Evolutionary conservation across 306 rosid species (phyloP), one percentile per base, ranked within the genome.

Genomic region (Pyrus bretschneideri): DNA sequence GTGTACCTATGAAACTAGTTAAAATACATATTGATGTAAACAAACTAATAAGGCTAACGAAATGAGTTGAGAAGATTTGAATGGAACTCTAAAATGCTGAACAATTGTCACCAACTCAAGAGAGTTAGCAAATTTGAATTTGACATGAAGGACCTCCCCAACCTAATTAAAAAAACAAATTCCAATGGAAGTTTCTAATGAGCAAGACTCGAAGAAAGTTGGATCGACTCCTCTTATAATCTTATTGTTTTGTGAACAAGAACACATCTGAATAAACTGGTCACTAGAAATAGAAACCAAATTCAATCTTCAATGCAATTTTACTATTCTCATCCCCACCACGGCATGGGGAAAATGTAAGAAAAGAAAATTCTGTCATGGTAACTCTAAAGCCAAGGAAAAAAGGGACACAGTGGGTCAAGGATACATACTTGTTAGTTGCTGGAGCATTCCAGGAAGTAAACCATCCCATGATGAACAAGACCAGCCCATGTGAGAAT

Each of bases 401-500:
- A n/a, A 57, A 67, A 18, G 8, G 54, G 63, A 54, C 17, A 27
- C 5, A 73, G 49, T 17, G 23, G 35, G 18, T 3, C 27, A 67
- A 38, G 74, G 55, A 67, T 55, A 78, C 90, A 1, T 85, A 91
- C 97, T 89, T 86, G 89, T 93, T 93, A 71, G 97, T 91, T 27
- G 96, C 97, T 2, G 93, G 79, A 74, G 45, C 91, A 80, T 88
- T 88, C 96, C 97, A 93, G 52, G 97, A 82, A 21, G 79, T 84
- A 74, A 54, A 68, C 17, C 88, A 84, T 31, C 93, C 98, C 97
- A 93, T 89, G 74, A 89, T 51, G 89, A 91, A 80, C 63, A 93
- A 79, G 68, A 88, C 81, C 30, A 93, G 79, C 54, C 89, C 98
- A 27, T 89, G 97, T 59, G 72, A 59, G 87, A 91, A 83, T 22